Evolutionary conservation across 345 rosid species (phyloP).

Genomic region (Brassica incana): DNA sequence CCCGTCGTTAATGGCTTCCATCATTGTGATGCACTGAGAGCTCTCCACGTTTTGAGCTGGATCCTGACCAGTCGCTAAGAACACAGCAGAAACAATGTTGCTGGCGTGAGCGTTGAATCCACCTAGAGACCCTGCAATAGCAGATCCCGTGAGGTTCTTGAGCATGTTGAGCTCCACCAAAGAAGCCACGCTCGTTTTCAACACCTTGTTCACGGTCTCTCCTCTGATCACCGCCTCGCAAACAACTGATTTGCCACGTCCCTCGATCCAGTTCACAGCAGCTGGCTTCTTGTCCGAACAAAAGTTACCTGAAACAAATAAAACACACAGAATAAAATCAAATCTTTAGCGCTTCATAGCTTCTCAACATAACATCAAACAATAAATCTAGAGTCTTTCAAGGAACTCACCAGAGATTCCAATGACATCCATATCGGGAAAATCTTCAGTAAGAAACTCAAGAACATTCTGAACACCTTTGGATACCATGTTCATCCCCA

Average conservation of each 20-base stretch:
- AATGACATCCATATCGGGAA: constrained; percentile 84
- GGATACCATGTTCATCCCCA: constrained; percentile 98
- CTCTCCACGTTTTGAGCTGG: constrained; percentile 92
- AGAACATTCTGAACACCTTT: constrained; percentile 93
- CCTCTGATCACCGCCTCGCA: constrained; percentile 83
- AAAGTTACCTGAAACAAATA: constrained; percentile 51
- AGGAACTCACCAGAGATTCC: constrained; percentile 65
- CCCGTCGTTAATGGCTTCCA: constrained; percentile 80
- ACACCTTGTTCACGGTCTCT: constrained; percentile 70
- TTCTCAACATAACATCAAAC: background rate
- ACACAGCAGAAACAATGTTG: constrained; percentile 82
- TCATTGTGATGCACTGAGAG: constrained; percentile 89
- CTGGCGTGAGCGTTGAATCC: constrained; percentile 93
- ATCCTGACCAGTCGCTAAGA: constrained; percentile 87
- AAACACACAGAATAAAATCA: background rate
- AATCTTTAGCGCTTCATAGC: background rate
- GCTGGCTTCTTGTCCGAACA: constrained; percentile 97
- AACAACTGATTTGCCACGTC: constrained; percentile 86
- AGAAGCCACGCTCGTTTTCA: constrained; percentile 71
- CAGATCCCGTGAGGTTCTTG: constrained; percentile 84
- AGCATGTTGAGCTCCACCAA: constrained; percentile 83
- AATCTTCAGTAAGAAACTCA: constrained; percentile 70
- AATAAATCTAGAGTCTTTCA: background rate
- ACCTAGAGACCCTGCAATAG: constrained; percentile 82
- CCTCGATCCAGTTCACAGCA: constrained; percentile 93